Base-by-base conservation (phyloP, 1,284 basidiomycete species). In the Heliocybe sulcata region DNA sequence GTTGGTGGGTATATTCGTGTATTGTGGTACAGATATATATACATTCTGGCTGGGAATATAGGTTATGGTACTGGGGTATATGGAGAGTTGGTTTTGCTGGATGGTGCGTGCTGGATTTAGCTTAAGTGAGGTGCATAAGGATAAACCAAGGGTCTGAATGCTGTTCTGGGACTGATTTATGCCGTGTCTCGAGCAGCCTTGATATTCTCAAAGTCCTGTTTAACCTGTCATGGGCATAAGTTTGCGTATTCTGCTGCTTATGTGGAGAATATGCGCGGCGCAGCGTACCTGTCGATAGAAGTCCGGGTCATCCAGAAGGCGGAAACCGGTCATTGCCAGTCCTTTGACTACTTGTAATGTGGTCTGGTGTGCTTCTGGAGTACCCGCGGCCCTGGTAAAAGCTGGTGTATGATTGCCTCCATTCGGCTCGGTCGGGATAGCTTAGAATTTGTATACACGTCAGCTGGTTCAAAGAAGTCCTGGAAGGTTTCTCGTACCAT, bases 391-490 rank as follows among this genome's bases (percentile, higher is more conserved):
- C 33, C 73, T 64, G 12, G 79, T 68, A 65, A 88, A 89, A 16
- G 70, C 77, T 3, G 69, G 68, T 0, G 85, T 87, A 60, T 87
- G 85, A 64, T 87, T 87, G 9, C 80, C 80, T 20, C 84, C 85
- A 65, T 78, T 72, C 0, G 69, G 65, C 25, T 76, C 66, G 6
- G 79, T 82, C 2, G 81, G 82, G 26, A 85, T 82, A 6, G 80
- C 74, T 80, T 31, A 19, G 8, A 26, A 2, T 16, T 19, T 35
- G 48, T 58, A 12, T 33, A 11, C 8, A 19, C 26, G 27, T n/a
- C n/a, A n/a, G n/a, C n/a, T n/a, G n/a, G n/a, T n/a, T n/a, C n/a
- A n/a, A n/a, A n/a, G n/a, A n/a, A 52, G 52, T 49, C 22, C 51
- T 50, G 16, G 47, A 26, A 45, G 35, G 29, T 9, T 23, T 3